Base-by-base conservation (phyloP, 768 basidiomycete genomes). In the Lentinula sp. region DNA sequence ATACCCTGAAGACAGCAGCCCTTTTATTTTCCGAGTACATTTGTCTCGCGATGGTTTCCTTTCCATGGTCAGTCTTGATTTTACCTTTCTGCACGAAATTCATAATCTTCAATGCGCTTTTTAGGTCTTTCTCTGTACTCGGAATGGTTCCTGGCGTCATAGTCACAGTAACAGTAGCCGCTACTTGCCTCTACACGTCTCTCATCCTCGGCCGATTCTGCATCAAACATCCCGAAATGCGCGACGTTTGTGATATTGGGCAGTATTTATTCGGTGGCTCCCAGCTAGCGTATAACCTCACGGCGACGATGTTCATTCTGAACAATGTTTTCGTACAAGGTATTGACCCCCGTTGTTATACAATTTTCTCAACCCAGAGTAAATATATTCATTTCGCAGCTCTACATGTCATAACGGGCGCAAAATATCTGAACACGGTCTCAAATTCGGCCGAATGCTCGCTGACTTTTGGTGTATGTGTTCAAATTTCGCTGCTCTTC, bases 241-340 rank as follows among this genome's bases (percentile, higher is more conserved):
- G 74, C 11, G 79, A 82, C 57, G 77, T 81, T 16, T 82, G 80
- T 66, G 80, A 83, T 64, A 80, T 83, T 48, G 80, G 80, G 1
- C 72, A 70, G 45, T 70, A 74, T 51, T 74, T 83, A 35, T 82
- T 80, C 56, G 75, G 78, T 10, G 76, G 80, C 37, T 80, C 80
- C 0, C 63, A 77, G 45, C 61, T 75, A 49, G 82, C 80, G 2
- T 83, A 81, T 68, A 80, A 83, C 55, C 63, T 76, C 35, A 82
- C 82, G 1, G 78, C 76, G 3, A 69, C 81, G 34, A 80, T 84
- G 71, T 78, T 84, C 66, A 69, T 83, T 51, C 68, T 81, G 48
- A 84, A 84, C 70, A 84, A 83, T 66, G 79, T 78, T 16, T 81
- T 82, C 70, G 81, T 80, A 43, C 79, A 80, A 74, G 81, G 79